Evolutionary conservation across 31 red algal species (phyloP).

Genomic region (Endocladia muricata): DNA sequence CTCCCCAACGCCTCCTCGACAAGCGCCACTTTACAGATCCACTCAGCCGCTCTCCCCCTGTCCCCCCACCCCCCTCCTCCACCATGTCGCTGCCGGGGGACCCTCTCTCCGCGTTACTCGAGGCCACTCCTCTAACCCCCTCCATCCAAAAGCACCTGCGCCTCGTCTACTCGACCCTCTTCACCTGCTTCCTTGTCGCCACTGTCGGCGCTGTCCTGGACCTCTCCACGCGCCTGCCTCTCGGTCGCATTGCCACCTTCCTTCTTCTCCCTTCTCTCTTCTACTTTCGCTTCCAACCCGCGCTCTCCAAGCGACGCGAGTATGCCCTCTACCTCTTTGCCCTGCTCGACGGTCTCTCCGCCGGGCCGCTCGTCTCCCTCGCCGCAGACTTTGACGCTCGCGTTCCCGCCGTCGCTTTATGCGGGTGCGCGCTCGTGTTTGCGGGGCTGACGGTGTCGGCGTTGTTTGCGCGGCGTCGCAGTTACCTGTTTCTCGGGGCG

Average conservation of each 20-base stretch:
- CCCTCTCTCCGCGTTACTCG: background rate
- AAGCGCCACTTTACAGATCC: background rate
- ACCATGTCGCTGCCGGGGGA: background rate
- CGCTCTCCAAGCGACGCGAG: constrained; percentile 5
- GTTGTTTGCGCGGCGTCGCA: constrained; percentile 55
- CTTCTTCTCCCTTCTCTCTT: constrained; percentile 31
- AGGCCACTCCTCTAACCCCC: constrained; percentile 23
- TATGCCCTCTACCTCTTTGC: constrained; percentile 48
- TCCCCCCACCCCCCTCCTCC: background rate
- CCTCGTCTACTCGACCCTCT: constrained; percentile 49
- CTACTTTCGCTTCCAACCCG: background rate
- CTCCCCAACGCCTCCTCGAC: background rate
- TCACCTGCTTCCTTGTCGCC: constrained; percentile 26
- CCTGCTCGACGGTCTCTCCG: constrained; percentile 16
- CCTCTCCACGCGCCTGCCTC: background rate
- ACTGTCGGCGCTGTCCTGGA: constrained; percentile 12
- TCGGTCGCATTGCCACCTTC: constrained; percentile 4
- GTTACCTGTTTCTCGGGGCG: constrained; percentile 77
- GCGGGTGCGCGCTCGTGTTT: constrained; percentile 64
- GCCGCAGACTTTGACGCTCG: constrained; percentile 42
- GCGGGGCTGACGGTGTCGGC: constrained; percentile 64
- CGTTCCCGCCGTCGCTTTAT: constrained; percentile 40
- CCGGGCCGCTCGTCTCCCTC: constrained; percentile 41
- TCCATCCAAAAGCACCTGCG: constrained; percentile 57
- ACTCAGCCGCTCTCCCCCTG: background rate